Conservation (phyloP, 345 rosid species). For the Populus deltoides region DNA sequence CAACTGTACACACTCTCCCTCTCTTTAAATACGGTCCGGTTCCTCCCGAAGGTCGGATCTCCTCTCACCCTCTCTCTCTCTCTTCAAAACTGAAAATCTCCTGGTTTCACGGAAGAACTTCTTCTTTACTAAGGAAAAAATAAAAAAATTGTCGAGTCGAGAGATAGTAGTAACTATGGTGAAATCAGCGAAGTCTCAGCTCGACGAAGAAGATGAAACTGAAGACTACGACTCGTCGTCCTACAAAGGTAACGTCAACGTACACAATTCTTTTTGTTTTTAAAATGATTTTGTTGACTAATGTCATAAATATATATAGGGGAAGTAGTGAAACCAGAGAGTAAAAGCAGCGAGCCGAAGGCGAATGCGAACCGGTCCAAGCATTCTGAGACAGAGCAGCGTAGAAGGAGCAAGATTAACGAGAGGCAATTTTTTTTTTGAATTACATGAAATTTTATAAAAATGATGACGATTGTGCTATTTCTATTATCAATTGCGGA, state of each 20-base stretch:
- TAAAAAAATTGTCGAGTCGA: too few relatives aligned
- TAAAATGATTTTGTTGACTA: neutral
- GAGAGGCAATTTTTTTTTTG: conserved; percentile 44
- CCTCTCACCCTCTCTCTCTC: neutral
- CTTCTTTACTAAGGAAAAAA: too few relatives aligned
- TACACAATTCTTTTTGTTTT: neutral
- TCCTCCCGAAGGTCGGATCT: neutral
- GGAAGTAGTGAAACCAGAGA: conserved; percentile 35
- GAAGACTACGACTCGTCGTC: conserved; percentile 49
- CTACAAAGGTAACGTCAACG: conserved; percentile 30
- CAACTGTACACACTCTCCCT: neutral
- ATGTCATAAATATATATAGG: conserved; percentile 15
- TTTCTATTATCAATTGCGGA: too few relatives aligned
- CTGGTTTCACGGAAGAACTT: neutral
- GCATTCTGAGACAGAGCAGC: conserved; percentile 90
- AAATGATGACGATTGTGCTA: neutral
- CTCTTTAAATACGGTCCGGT: neutral
- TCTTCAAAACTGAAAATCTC: neutral
- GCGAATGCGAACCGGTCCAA: conserved; percentile 46
- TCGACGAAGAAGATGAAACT: conserved; percentile 50
- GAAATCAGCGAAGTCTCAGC: conserved; percentile 46
- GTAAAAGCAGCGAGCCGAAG: conserved; percentile 42
- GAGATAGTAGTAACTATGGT: conserved; percentile 22
- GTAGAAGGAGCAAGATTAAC: conserved; percentile 81
- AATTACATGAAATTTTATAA: neutral